Base-by-base conservation (phyloP, 2,329 filamentous ascomycete species). In the Pseudocercospora pini-densiflorae region DNA sequence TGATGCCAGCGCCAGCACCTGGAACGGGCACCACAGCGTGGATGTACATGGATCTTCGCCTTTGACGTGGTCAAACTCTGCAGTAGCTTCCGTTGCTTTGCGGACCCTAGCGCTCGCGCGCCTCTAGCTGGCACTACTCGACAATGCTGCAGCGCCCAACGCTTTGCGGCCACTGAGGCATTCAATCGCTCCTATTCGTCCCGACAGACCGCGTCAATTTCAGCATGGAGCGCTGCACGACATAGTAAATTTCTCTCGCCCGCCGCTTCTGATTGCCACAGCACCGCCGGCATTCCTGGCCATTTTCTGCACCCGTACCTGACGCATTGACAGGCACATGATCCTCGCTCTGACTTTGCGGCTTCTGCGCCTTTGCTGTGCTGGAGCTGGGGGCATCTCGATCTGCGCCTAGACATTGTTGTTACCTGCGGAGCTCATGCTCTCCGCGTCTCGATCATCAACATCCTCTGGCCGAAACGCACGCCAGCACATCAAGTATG, bases 401-500 rank as follows among this genome's bases (percentile, higher is more conserved):
- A 76, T 76, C 74, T 72, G 74, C 74, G 68, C 72, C 71, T 67
- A 69, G 71, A 73, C 64, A 70, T 75, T 70, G 69, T 72, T 67
- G 68, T 69, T 67, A 66, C 71, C 68, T 70, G 72, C 69, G 67
- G 70, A 74, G 73, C 75, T 74, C 70, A 68, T 70, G 71, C 72
- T 72, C 71, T 75, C 71, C 72, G 68, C 71, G 71, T 70, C 70
- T 74, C 70, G 72, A 77, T 76, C 72, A 70, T 74, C 72, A 68
- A 70, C 67, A 65, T 71, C 64, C 89, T 94, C 90, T 94, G 92
- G 92, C 87, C 87, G 88, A 85, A 86, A 90, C 85, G 85, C 84
- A 89, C 90, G 92, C 92, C 93, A 96, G 86, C 92, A 91, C 93
- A 96, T 93, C 92, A 92, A 77, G 59, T 80, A 81, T 81, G 81